phyloP scores from a whole-genome alignment of 176 grass and related monocot species.

The Dactylis glomerata region DNA sequence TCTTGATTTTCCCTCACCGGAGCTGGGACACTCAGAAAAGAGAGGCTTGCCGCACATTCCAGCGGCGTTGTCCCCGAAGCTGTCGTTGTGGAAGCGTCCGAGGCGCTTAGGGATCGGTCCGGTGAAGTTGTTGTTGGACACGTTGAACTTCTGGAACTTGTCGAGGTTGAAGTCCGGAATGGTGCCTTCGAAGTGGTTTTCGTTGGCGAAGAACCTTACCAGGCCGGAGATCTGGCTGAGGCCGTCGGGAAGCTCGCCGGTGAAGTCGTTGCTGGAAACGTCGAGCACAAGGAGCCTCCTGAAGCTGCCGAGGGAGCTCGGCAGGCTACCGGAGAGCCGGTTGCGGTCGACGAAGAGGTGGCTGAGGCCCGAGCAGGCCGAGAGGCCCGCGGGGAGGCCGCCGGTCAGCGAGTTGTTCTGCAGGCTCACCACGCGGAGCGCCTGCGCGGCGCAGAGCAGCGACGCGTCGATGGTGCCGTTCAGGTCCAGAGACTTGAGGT shows the following conservation, averaged over 20 bases:
- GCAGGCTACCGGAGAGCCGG: constrained; percentile 40
- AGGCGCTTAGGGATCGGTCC: constrained; percentile 24
- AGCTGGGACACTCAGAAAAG: not conserved
- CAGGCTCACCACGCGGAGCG: constrained; percentile 7
- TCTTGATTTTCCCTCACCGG: not conserved
- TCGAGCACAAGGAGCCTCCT: constrained; percentile 13
- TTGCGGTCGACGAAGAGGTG: constrained; percentile 23
- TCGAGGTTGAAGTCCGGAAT: constrained; percentile 44
- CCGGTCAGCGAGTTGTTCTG: constrained; percentile 26
- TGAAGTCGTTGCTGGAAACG: constrained; percentile 44
- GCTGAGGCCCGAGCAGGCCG: constrained; percentile 11
- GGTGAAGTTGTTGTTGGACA: constrained; percentile 49
- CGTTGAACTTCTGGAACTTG: not conserved
- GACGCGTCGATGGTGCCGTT: constrained; percentile 37
- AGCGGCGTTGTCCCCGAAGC: constrained; percentile 30
- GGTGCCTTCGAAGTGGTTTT: constrained; percentile 41
- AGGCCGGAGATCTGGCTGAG: constrained; percentile 10
- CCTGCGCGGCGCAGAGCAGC: constrained; percentile 34
- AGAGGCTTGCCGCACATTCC: constrained; percentile 34
- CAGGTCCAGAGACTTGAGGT: not conserved
- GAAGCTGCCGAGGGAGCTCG: constrained; percentile 20
- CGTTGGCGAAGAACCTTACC: not conserved
- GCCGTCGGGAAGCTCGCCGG: constrained; percentile 33
- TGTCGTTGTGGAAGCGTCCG: not conserved
- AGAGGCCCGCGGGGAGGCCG: constrained; percentile 24